Evolutionary conservation across 2,329 filamentous ascomycete species (phyloP).

Genomic region (Claviceps sp.): DNA sequence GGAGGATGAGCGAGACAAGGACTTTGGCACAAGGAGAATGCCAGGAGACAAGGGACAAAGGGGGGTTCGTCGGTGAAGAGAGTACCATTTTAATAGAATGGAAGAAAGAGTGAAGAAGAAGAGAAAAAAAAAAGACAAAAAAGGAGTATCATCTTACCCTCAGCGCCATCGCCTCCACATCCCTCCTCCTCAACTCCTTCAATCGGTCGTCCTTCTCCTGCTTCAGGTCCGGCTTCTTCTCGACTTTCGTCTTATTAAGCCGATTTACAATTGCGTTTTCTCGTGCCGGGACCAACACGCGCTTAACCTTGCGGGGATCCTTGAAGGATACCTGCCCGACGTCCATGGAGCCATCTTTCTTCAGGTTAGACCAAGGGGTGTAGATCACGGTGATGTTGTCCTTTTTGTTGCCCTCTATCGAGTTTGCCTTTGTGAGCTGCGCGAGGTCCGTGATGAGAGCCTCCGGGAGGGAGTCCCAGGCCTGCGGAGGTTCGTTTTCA

Average conservation of each 20-base stretch:
- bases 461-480: constrained; percentile 68
- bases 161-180: constrained; percentile 47
- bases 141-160: constrained; percentile 36
- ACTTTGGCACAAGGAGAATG: background rate
- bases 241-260: constrained; percentile 91
- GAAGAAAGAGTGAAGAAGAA: background rate
- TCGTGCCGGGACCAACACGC: constrained; percentile 62
- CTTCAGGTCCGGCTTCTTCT: constrained; percentile 72
- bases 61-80: background rate
- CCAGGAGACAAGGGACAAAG: background rate
- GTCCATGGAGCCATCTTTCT: constrained; percentile 93
- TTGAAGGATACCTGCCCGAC: constrained; percentile 92
- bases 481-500: constrained; percentile 36
- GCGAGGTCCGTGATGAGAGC: constrained; percentile 74
- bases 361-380: constrained; percentile 92
- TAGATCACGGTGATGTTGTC: constrained; percentile 96
- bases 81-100: no score
- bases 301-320: constrained; percentile 72
- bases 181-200: constrained; percentile 56
- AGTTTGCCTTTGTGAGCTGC: constrained; percentile 98
- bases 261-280: constrained; percentile 91
- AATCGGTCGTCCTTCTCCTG: constrained; percentile 69
- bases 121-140: background rate
- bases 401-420: constrained; percentile 98
- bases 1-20: background rate